Base-by-base conservation (phyloP, 108 stramenopile species). In the Fistulifera solaris region DNA sequence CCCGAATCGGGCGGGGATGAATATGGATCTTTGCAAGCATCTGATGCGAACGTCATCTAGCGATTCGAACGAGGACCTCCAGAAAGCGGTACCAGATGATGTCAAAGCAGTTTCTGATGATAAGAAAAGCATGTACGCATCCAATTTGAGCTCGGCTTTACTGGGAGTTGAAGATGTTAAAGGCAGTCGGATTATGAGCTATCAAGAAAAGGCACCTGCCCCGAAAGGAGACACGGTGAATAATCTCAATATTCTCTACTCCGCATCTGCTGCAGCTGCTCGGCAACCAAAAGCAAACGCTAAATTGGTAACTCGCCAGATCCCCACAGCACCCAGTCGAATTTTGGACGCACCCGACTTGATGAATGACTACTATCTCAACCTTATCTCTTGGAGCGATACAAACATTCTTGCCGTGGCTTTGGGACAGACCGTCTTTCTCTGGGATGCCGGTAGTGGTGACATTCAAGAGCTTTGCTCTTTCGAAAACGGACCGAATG, bases 361-460 rank as follows among this genome's bases (percentile, higher is more conserved):
- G 27, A 80, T 95, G 50, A 94, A 97, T 62, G 96, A 96, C 61
- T 97, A 98, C 73, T 98, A 98, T 66, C 81, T 98, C 40, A 98
- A 98, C 66, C 70, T 98, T 18, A 67, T 98, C 8, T 82, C 81
- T 49, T 98, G 97, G 97, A 80, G 92, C 55, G 75, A 76, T 48
- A 83, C 76, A 64, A 96, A 99, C 66, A 59, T 94, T 39, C 67
- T 99, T 17, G 99, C 99, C 5, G 97, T 99, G 3, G 99, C 99
- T 2, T 63, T 99, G 27, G 70, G 78, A 11, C 95, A 95, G 62
- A 93, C 93, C n/a, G 96, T 99, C 3, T 99, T 98, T 65, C 75
- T 99, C 2, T 99, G 99, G 99, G 88, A 98, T 62, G 97, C 99
- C 0, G 81, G 70, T n/a, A 84, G 88, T 27, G 99, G 99, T 5